A percentile compares a stretch with the other conserved stretches of the same genome.
These are phyloP conservation scores for Neostapfia colusana DNA, from an alignment of 176 grass and related monocot genomes.

Conservation along the genomic window DNA sequence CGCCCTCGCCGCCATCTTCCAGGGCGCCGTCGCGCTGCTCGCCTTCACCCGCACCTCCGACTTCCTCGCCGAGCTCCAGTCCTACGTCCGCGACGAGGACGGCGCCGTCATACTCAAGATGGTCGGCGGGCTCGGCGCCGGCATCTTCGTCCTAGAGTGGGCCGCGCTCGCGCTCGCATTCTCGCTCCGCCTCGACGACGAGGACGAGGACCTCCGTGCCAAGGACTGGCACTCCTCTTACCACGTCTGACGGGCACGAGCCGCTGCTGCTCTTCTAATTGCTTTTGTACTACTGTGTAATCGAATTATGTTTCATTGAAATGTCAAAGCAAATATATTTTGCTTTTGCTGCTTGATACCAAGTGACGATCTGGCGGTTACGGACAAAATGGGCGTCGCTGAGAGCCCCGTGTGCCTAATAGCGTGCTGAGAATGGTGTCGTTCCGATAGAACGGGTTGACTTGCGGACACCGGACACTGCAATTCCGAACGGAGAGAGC, in stretches of 20 bases:
- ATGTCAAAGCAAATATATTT: constrained; percentile 45
- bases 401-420: too few species aligned
- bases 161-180: constrained; percentile 77
- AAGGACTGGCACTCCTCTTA: constrained; percentile 75
- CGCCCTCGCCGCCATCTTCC: constrained; percentile 92
- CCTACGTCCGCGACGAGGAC: constrained; percentile 89
- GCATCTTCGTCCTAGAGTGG: constrained; percentile 86
- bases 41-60: constrained; percentile 73
- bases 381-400: too few species aligned
- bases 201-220: constrained; percentile 19
- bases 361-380: background rate
- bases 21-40: constrained; percentile 72
- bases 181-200: constrained; percentile 59
- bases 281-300: constrained; percentile 10
- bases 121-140: constrained; percentile 78
- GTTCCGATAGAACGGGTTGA: too few species aligned
- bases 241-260: constrained; percentile 73
- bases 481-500: too few species aligned
- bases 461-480: too few species aligned
- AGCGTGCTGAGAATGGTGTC: too few species aligned
- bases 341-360: constrained; percentile 23
- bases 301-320: constrained; percentile 19
- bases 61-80: constrained; percentile 78
- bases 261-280: background rate
- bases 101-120: constrained; percentile 95